A percentile compares a stretch with the other conserved stretches of the same genome.
Conservation (phyloP, 2,329 filamentous ascomycete genomes). For the Clarireedia sp. region DNA sequence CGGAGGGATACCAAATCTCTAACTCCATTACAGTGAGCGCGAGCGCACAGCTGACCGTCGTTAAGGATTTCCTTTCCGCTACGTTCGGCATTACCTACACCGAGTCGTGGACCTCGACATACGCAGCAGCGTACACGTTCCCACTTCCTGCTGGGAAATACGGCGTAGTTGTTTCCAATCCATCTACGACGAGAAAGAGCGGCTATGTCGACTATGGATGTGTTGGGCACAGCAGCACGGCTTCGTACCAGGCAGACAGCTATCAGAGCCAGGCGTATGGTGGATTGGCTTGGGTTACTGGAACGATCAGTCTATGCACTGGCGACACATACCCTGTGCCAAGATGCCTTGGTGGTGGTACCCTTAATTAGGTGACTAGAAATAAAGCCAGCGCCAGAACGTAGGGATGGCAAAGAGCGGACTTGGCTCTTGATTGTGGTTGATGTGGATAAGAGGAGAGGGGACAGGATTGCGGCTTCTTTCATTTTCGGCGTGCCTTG, state of each 20-base stretch:
- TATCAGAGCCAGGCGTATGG: background rate
- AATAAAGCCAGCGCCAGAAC: background rate
- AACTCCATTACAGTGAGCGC: background rate
- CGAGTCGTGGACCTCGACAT: background rate
- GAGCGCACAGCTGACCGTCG: background rate
- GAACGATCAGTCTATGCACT: constrained; percentile 2
- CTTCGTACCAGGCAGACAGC: background rate
- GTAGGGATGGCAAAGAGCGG: no score
- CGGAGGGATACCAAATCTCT: background rate
- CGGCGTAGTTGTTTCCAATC: background rate
- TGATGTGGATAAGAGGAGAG: no score
- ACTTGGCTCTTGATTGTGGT: no score
- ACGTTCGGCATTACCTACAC: background rate
- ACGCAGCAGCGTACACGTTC: background rate
- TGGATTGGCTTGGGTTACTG: background rate
- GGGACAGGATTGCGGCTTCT: no score
- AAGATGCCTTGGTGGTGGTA: background rate
- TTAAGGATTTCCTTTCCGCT: background rate
- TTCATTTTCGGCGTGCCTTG: no score
- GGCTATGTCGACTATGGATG: background rate
- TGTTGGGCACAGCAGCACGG: background rate
- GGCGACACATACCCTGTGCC: background rate
- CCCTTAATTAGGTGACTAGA: background rate
- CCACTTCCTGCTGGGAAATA: background rate
- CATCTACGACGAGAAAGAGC: background rate